Conservation (phyloP, 345 rosid species). For the Camelina neglecta region DNA sequence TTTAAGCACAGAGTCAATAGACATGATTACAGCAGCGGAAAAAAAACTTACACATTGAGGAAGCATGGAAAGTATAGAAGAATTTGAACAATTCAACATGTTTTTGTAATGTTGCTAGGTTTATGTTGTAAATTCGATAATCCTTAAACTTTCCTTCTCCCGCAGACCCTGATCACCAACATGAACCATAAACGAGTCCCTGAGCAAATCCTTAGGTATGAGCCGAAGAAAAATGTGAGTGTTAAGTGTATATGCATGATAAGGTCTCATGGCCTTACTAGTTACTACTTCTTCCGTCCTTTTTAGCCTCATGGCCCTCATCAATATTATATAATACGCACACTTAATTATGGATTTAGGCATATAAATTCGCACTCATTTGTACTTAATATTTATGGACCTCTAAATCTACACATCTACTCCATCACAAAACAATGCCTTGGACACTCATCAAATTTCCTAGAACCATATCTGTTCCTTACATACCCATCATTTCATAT, state of each 20-base stretch:
- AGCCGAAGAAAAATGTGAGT: not conserved
- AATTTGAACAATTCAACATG: not conserved
- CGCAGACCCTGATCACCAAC: not conserved
- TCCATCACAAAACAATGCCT: not conserved
- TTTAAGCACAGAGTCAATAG: constrained; percentile 12
- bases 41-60: constrained; percentile 10
- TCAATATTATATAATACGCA: no score
- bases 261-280: no score
- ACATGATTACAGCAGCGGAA: constrained; percentile 18
- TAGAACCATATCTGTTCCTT: not conserved
- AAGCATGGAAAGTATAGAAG: constrained; percentile 10
- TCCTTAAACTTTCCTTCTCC: not conserved
- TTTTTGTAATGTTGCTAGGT: constrained; percentile 22
- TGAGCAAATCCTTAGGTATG: no score
- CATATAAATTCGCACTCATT: not conserved
- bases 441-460: not conserved
- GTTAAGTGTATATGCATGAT: no score
- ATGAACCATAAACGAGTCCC: no score
- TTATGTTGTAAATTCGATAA: constrained; percentile 14
- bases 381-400: not conserved
- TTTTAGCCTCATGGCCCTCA: no score
- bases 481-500: not conserved
- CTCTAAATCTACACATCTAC: not conserved
- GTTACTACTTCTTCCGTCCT: no score
- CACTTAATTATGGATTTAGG: not conserved